Evolutionary conservation across 2,329 filamentous ascomycete species (phyloP).

Genomic region (Penicillium verrucosum): DNA sequence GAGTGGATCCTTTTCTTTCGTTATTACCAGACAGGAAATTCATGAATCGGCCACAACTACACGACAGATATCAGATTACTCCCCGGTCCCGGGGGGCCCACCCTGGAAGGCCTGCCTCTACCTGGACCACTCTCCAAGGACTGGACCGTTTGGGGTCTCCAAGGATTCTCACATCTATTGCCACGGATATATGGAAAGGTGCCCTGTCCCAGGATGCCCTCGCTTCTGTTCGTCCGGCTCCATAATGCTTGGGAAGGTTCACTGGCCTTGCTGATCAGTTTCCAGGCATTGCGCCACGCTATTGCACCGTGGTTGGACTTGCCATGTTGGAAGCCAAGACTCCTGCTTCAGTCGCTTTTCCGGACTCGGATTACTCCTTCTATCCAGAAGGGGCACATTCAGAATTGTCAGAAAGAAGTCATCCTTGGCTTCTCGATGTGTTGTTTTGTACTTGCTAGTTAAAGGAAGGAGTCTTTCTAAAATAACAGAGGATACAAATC

Average conservation of each 20-base stretch:
- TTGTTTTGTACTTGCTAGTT: neutral
- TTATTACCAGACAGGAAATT: slow-evolving; percentile 1
- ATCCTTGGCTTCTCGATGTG: neutral
- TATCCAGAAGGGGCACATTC: neutral
- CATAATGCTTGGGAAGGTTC: neutral
- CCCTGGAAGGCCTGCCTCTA: neutral
- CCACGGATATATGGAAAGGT: neutral
- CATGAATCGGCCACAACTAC: slow-evolving; percentile 7
- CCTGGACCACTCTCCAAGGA: neutral
- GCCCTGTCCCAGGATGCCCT: neutral
- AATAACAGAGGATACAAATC: neutral
- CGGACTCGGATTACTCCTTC: neutral
- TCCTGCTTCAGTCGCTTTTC: neutral
- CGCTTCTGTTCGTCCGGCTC: neutral
- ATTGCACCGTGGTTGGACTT: neutral
- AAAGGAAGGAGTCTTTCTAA: neutral
- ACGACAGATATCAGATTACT: slow-evolving; percentile 13
- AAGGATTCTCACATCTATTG: neutral
- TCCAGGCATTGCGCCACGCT: neutral
- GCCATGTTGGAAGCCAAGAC: neutral
- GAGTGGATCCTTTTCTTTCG: neutral
- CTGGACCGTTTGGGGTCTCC: neutral
- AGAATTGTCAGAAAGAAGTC: neutral
- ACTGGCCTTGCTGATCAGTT: neutral
- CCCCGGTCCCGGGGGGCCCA: neutral